phyloP scores from a whole-genome alignment of 208 protist species.

The Leishmania martiniquensis region DNA sequence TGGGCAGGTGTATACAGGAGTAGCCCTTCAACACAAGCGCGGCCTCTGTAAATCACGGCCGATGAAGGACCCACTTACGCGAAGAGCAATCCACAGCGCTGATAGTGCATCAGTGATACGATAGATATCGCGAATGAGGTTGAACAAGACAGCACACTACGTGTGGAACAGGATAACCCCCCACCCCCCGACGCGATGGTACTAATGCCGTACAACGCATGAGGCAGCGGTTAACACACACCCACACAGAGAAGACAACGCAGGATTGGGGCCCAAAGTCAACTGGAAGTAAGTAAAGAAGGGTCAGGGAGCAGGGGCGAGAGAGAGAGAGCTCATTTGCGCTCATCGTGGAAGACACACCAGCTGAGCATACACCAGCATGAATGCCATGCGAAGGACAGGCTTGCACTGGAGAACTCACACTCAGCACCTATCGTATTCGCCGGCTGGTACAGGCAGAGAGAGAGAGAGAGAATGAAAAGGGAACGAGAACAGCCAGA shows the following conservation, averaged over 20 bases:
- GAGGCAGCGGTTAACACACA: not conserved
- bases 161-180: not conserved
- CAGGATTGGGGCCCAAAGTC: not conserved
- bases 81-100: slow-evolving; percentile 1
- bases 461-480: not conserved
- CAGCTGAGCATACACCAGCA: not conserved
- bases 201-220: not conserved
- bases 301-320: not conserved
- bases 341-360: not conserved
- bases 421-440: not conserved
- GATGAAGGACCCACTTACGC: not conserved
- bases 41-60: not conserved
- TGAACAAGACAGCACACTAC: not conserved
- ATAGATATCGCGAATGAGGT: not conserved
- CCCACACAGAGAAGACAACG: not conserved
- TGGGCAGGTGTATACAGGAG: too few species aligned
- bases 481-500: slow-evolving; percentile 7
- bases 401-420: not conserved
- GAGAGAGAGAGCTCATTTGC: not conserved
- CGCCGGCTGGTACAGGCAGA: not conserved
- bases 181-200: not conserved
- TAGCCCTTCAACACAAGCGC: not conserved
- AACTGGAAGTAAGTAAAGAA: not conserved
- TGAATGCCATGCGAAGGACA: slow-evolving; percentile 1
- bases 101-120: not conserved